phyloP scores from a whole-genome alignment of 495 filamentous ascomycete species.

The Hypoxylon trugodes region DNA sequence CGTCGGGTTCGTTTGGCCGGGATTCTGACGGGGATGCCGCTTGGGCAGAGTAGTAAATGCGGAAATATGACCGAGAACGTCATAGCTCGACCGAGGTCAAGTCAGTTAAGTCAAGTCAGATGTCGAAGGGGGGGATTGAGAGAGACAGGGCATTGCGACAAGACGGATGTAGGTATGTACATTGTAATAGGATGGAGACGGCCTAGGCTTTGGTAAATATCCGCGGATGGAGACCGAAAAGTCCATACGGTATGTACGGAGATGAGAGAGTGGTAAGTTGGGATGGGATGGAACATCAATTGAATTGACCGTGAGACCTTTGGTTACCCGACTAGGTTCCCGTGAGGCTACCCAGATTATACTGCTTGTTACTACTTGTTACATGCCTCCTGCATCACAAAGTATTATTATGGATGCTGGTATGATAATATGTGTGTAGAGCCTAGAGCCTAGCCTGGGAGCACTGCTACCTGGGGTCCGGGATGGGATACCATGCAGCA shows the following conservation, averaged over 20 bases:
- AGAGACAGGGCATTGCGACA: constrained; percentile 23
- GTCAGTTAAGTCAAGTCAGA: too few species aligned
- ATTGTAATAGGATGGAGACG: constrained; percentile 37
- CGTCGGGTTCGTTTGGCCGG: constrained; percentile 32
- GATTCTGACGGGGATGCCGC: constrained; percentile 33
- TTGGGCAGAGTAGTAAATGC: constrained; percentile 33
- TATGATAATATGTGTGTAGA: too few species aligned
- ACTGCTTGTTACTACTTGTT: neutral
- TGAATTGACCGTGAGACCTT: constrained; percentile 30
- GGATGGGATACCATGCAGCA: constrained; percentile 29
- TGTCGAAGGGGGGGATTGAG: too few species aligned
- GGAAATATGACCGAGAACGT: constrained; percentile 40
- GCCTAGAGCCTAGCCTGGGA: constrained; percentile 20
- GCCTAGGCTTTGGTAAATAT: constrained; percentile 25
- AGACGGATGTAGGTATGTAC: neutral
- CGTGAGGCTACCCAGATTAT: constrained; percentile 28
- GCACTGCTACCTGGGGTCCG: too few species aligned
- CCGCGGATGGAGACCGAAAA: constrained; percentile 20
- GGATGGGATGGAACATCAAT: constrained; percentile 28
- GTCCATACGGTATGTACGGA: constrained; percentile 11
- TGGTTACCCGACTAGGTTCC: constrained; percentile 23
- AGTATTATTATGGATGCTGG: too few species aligned
- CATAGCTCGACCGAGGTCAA: constrained; percentile 34
- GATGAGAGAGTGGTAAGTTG: constrained; percentile 18
- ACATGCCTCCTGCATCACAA: too few species aligned